Conservation (phyloP, 805 yeast species). For the Spathaspora passalidarum region DNA sequence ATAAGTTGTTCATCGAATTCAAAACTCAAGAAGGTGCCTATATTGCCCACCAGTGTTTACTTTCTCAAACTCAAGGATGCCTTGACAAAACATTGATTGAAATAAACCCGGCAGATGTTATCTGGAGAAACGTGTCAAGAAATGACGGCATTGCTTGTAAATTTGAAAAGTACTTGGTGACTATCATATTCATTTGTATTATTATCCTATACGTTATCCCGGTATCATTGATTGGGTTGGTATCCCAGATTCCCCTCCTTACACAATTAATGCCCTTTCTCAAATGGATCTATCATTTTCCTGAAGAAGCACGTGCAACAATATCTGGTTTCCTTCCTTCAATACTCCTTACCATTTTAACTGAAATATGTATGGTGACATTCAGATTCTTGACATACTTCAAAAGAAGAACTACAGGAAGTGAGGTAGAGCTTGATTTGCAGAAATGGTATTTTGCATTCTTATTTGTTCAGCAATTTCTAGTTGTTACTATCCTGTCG, state of each 20-base stretch:
- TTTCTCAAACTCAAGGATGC: conserved; percentile 41
- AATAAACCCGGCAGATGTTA: conserved; percentile 62
- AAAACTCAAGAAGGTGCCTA: conserved; percentile 54
- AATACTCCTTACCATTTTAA: conserved; percentile 56
- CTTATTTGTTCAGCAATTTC: conserved; percentile 75
- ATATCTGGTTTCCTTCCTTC: conserved; percentile 69
- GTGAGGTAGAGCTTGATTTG: conserved; percentile 63
- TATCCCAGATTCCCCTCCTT: conserved; percentile 70
- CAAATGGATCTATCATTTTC: conserved; percentile 52
- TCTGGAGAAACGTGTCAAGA: conserved; percentile 62
- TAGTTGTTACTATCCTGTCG: conserved; percentile 82
- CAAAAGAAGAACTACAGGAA: conserved; percentile 60
- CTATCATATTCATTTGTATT: conserved; percentile 43
- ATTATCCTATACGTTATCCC: conserved; percentile 74
- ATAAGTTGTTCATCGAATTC: conserved; percentile 63
- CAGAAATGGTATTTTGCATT: conserved; percentile 80
- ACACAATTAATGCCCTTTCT: conserved; percentile 60
- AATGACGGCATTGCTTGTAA: conserved; percentile 33
- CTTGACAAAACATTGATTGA: conserved; percentile 47
- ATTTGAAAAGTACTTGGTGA: conserved; percentile 43
- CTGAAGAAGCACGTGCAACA: conserved; percentile 50
- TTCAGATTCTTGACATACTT: conserved; percentile 53
- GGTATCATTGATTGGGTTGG: conserved; percentile 72
- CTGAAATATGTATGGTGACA: conserved; percentile 57
- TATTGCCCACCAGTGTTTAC: conserved; percentile 57